Percentiles rank a stretch among this genome's conserved stretches.
Evolutionary conservation across 2,329 filamentous ascomycete species (phyloP).

Genomic region (Nemania abortiva): DNA sequence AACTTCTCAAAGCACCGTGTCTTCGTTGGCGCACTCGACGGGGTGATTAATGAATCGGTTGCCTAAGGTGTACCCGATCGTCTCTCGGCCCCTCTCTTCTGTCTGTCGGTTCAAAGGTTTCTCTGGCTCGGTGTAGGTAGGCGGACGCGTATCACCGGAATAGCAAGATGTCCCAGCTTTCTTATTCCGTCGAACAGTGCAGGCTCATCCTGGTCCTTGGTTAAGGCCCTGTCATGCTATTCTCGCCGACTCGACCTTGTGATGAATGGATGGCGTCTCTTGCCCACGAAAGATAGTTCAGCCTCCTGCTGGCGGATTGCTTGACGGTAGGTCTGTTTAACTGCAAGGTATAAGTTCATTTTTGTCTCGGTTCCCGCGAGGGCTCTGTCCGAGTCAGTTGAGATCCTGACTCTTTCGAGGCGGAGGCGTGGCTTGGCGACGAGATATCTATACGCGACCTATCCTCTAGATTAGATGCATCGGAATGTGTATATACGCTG

Average conservation of each 20-base stretch:
- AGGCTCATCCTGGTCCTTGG: not conserved
- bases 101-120: not conserved
- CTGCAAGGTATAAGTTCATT: not conserved
- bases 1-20: not conserved
- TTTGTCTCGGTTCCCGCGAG: not conserved
- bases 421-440: not conserved
- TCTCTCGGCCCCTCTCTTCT: not conserved
- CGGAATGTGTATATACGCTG: not conserved
- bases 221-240: not conserved
- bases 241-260: not conserved
- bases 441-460: not conserved
- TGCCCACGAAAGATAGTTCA: not conserved
- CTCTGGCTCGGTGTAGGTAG: not conserved
- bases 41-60: not conserved
- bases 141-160: not conserved
- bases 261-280: not conserved
- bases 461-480: not conserved
- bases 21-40: not conserved
- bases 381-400: not conserved
- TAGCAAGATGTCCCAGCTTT: not conserved
- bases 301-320: not conserved
- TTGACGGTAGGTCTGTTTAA: not conserved
- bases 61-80: not conserved
- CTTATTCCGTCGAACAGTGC: slow-evolving; percentile 2
- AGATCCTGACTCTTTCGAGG: not conserved